Conservation (phyloP, 371 early-diverging fungal species). For the Dinochytrium kinnereticum region DNA sequence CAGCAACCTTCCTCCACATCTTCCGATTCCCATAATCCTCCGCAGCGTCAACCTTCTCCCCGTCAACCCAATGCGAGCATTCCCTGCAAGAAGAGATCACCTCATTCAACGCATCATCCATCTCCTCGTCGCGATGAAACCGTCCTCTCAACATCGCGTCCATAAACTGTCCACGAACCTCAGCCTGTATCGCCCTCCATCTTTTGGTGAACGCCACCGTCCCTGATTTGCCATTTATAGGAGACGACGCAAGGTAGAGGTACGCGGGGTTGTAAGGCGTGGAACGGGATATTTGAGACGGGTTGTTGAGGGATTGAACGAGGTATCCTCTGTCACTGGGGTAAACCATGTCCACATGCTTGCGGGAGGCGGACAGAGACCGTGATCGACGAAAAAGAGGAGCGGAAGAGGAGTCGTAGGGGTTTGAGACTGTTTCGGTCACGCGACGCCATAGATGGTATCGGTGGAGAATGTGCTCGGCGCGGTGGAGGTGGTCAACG, state of each 20-base stretch:
- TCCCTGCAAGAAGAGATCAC: background rate
- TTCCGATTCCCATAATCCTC: background rate
- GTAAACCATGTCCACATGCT: background rate
- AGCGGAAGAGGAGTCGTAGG: background rate
- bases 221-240: background rate
- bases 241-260: constrained; percentile 2
- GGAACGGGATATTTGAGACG: background rate
- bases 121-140: background rate
- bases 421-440: background rate
- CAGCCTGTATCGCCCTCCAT: background rate
- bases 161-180: background rate
- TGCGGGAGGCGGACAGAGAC: background rate
- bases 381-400: background rate
- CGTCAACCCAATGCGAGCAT: background rate
- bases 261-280: background rate
- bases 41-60: background rate
- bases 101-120: background rate
- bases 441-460: background rate
- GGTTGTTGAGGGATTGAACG: background rate
- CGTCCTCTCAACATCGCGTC: background rate
- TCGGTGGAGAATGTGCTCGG: constrained; percentile 1
- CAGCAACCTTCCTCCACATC: background rate
- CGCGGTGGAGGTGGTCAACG: background rate
- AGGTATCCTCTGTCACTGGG: background rate
- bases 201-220: background rate